Evolutionary conservation across 768 basidiomycete genomes (phyloP).

Genomic region (Tremella mesenterica): DNA sequence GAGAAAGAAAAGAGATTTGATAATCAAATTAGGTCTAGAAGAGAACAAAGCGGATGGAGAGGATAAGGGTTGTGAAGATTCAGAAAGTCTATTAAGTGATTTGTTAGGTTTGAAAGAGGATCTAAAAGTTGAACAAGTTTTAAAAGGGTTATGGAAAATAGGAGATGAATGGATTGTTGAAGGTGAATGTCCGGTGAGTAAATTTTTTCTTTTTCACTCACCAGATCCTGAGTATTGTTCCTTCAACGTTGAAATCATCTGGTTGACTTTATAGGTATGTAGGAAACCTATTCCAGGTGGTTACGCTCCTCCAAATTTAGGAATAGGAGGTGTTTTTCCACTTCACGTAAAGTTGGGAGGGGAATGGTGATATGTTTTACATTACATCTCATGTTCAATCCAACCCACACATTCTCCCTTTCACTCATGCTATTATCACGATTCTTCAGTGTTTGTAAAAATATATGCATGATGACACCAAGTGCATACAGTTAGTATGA

Average conservation of each 20-base stretch:
- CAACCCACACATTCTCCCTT: too few species aligned
- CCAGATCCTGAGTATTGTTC: background rate
- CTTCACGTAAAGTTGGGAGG: constrained; percentile 2
- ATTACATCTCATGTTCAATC: too few species aligned
- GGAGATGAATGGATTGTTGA: constrained; percentile 25
- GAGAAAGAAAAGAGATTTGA: background rate
- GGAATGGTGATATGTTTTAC: background rate
- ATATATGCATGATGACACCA: too few species aligned
- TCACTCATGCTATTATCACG: too few species aligned
- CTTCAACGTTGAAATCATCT: too few species aligned
- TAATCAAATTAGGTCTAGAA: too few species aligned
- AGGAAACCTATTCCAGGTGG: constrained; percentile 22
- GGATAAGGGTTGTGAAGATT: background rate
- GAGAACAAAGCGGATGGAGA: background rate
- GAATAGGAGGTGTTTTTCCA: constrained; percentile 16
- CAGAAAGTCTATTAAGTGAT: background rate
- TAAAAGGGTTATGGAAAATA: constrained; percentile 33
- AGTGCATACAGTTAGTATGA: too few species aligned
- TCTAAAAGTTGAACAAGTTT: constrained; percentile 14
- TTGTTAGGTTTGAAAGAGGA: constrained; percentile 1
- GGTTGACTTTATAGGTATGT: constrained; percentile 11
- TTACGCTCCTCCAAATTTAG: constrained; percentile 9
- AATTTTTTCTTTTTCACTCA: background rate
- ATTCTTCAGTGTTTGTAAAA: too few species aligned
- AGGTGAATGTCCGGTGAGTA: constrained; percentile 39